Evolutionary conservation across 1,284 basidiomycete genomes (phyloP).

Genomic region (Porogramme epimiltina): DNA sequence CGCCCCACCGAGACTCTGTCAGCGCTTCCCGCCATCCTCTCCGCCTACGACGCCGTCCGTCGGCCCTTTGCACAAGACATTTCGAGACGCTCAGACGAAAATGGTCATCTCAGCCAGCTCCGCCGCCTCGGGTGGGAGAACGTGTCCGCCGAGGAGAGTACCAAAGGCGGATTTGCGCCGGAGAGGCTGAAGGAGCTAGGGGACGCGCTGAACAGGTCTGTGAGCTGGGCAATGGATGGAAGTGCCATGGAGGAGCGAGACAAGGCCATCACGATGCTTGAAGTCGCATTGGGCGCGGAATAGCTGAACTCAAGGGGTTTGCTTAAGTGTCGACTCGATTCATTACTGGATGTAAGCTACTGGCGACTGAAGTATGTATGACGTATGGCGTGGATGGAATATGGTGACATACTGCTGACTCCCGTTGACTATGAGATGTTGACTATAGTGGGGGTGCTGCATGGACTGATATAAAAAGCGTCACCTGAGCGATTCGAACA

Average conservation of each 20-base stretch:
- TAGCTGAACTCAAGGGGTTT: no score
- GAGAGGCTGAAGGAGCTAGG: no score
- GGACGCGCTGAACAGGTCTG: background rate
- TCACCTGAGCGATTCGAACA: constrained; percentile 90
- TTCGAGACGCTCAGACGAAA: constrained; percentile 4
- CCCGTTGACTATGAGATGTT: no score
- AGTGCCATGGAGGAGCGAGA: background rate
- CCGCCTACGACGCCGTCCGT: constrained; percentile 13
- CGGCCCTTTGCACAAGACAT: constrained; percentile 14
- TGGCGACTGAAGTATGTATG: no score
- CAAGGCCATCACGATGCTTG: background rate
- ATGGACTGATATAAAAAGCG: no score
- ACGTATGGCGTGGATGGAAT: no score
- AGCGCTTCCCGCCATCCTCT: constrained; percentile 1
- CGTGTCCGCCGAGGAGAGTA: constrained; percentile 4
- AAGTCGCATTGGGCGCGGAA: no score
- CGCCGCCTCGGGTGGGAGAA: background rate
- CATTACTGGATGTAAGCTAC: no score
- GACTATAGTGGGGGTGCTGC: no score
- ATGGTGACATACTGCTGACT: no score
- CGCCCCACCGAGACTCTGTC: background rate
- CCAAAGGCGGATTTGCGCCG: background rate
- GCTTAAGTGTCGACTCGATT: no score
- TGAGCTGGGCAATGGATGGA: background rate
- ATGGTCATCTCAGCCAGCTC: background rate